A percentile compares a stretch with the other conserved stretches of the same genome.
phyloP scores from a whole-genome alignment of 129 eudicot genomes.

The Lactuca saligna region DNA sequence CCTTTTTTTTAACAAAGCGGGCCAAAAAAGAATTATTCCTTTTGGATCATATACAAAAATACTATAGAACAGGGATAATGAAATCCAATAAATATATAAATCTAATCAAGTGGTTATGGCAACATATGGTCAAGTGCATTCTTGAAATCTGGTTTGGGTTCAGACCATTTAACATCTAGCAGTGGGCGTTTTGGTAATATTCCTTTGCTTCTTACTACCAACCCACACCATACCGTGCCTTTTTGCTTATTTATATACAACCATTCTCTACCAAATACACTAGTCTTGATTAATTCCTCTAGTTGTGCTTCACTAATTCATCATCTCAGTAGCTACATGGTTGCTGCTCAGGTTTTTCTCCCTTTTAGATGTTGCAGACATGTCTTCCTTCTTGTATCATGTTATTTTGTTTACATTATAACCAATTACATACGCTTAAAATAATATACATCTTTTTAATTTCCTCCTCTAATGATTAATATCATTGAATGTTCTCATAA shows the following conservation, averaged over 20 bases:
- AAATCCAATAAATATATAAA: too few relatives aligned
- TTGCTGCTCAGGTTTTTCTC: conserved; percentile 28
- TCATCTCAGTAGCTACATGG: conserved; percentile 19
- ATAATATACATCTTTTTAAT: background rate
- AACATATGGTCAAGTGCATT: too few relatives aligned
- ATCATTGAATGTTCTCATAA: background rate
- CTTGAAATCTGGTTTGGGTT: too few relatives aligned
- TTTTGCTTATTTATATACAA: conserved; percentile 25
- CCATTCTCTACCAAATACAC: conserved; percentile 12
- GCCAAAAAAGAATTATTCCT: too few relatives aligned
- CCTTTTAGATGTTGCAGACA: background rate
- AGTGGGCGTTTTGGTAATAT: background rate
- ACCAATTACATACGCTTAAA: background rate
- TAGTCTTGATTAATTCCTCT: conserved; percentile 2
- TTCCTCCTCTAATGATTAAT: background rate
- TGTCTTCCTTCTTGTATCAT: background rate
- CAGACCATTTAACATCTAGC: too few relatives aligned
- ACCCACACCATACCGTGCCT: background rate
- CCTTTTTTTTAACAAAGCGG: too few relatives aligned
- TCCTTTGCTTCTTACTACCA: conserved; percentile 16
- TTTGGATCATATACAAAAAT: too few relatives aligned
- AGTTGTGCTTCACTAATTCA: conserved; percentile 1
- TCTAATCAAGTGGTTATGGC: background rate
- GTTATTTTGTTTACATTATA: background rate
- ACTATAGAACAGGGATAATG: too few relatives aligned